These are phyloP conservation scores for thale cress (Arabidopsis thaliana) DNA, from an alignment of 345 rosid genomes.

Conservation along the genomic window TAIR10.1 NC_003074.8:7182001-7182500, in stretches of 20 bases:
- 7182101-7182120: slow-evolving; percentile 35
- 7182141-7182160: background rate
- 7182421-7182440: slow-evolving; percentile 8
- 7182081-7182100: slow-evolving; percentile 21
- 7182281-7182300: background rate
- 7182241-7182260: background rate
- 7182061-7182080: background rate
- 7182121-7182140: slow-evolving; percentile 4
- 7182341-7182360: background rate
- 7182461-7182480: slow-evolving; percentile 98
- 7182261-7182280: background rate
- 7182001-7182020: slow-evolving; percentile 27
- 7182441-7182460: slow-evolving; percentile 66
- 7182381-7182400: slow-evolving; percentile 13
- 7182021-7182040: slow-evolving; percentile 32
- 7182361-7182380: background rate
- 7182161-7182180: slow-evolving; percentile 33
- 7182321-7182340: background rate
- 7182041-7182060: slow-evolving; percentile 23
- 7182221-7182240: slow-evolving; percentile 50
- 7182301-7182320: background rate
- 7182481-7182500: slow-evolving; percentile 99
- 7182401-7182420: background rate
- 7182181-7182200: slow-evolving; percentile 68
- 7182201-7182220: slow-evolving; percentile 80